These are phyloP conservation scores for Posidonia oceanica DNA, from an alignment of 116 monocot species.

Conservation along the genomic window DNA sequence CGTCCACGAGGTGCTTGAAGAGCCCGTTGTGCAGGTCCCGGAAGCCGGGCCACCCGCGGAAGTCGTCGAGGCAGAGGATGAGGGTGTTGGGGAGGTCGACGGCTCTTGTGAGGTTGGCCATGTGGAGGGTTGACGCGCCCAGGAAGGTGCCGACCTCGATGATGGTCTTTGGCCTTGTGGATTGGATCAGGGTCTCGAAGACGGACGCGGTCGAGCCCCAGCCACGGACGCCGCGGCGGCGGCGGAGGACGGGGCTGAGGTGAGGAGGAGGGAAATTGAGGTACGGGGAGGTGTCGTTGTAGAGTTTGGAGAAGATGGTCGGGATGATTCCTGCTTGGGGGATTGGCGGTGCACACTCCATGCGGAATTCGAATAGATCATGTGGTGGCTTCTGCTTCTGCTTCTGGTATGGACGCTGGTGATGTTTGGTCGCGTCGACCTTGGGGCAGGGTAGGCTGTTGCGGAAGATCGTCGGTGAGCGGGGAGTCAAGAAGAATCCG, in stretches of 20 bases:
- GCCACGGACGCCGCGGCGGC: conserved; percentile 25
- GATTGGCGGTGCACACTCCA: conserved; percentile 22
- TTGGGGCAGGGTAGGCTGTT: background rate
- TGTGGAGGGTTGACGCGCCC: conserved; percentile 70
- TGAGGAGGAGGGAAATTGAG: conserved; percentile 28
- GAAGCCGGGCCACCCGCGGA: conserved; percentile 57
- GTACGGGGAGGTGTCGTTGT: conserved; percentile 40
- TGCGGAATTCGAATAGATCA: conserved; percentile 32
- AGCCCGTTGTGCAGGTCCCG: conserved; percentile 14
- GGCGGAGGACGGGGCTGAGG: conserved; percentile 14
- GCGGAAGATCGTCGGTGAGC: background rate
- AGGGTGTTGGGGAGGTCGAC: conserved; percentile 9
- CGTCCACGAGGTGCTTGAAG: conserved; percentile 6
- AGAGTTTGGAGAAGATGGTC: conserved; percentile 23
- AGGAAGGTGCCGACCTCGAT: conserved; percentile 71
- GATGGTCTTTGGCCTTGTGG: conserved; percentile 28
- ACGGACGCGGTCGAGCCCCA: conserved; percentile 59
- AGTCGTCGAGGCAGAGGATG: conserved; percentile 60
- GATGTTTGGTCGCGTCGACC: too few relatives aligned
- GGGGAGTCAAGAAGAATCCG: conserved; percentile 17
- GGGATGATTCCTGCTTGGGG: conserved; percentile 8
- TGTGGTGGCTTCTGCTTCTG: conserved; percentile 10
- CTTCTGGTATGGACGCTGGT: too few relatives aligned
- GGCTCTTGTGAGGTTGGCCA: conserved; percentile 33
- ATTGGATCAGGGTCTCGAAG: conserved; percentile 21